Conservation (phyloP, 2,329 filamentous ascomycete genomes). For the Metarhizium humberi region DNA sequence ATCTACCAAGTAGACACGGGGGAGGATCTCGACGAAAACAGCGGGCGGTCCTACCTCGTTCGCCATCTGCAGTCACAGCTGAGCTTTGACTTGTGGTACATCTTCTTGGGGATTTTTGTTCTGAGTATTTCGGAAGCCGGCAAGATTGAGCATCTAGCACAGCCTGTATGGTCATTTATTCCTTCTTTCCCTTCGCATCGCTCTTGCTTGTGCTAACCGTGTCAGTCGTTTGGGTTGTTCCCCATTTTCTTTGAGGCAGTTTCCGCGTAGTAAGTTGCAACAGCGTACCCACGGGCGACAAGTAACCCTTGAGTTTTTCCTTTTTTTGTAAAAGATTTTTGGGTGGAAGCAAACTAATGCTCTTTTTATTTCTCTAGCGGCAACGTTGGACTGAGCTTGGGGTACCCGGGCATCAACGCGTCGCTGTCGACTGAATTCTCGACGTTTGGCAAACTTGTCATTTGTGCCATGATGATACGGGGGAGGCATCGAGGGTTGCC, state of each 20-base stretch:
- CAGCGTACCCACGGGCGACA: neutral
- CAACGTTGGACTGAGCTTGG: conserved; percentile 26
- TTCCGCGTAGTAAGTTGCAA: conserved; percentile 21
- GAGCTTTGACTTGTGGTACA: neutral
- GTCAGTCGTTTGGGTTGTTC: conserved; percentile 20
- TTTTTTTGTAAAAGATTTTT: neutral
- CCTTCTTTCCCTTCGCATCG: neutral
- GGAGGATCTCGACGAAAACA: neutral
- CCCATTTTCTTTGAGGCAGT: conserved; percentile 24
- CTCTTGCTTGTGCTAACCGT: neutral
- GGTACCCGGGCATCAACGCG: conserved; percentile 19
- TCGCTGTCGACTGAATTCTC: conserved; percentile 22
- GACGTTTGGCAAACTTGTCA: conserved; percentile 24
- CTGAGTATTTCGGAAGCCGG: conserved; percentile 13
- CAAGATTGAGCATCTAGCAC: conserved; percentile 15
- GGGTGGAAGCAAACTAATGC: neutral
- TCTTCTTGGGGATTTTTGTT: conserved; percentile 1
- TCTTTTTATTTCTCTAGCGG: conserved; percentile 12
- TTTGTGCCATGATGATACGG: conserved; percentile 29
- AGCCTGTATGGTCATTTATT: conserved; percentile 12
- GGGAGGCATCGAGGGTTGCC: conserved; percentile 26
- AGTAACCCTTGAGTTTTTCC: too few species aligned
- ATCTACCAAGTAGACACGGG: conserved; percentile 32
- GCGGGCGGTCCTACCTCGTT: neutral
- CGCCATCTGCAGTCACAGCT: neutral